Conservation (phyloP, 108 stramenopile species). For the Parietichytrium sp. region DNA sequence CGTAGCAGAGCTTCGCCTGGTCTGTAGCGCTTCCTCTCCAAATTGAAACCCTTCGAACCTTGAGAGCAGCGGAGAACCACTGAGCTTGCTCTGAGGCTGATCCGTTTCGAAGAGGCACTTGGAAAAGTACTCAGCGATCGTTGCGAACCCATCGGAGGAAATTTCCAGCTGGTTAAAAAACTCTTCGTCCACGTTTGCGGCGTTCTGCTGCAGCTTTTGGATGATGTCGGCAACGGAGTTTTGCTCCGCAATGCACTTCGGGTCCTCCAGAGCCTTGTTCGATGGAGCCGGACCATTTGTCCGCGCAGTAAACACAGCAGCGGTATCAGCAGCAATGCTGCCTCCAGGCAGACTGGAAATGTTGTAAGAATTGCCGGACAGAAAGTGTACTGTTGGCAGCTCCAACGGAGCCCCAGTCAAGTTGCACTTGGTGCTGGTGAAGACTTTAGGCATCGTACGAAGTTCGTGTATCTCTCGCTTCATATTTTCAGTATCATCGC, state of each 20-base stretch:
- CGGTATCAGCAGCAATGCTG: neutral
- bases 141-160: conserved; percentile 1
- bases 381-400: conserved; percentile 3
- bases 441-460: conserved; percentile 9
- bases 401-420: conserved; percentile 17
- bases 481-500: conserved; percentile 13
- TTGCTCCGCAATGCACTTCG: neutral
- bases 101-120: conserved; percentile 38
- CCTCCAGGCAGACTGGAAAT: neutral
- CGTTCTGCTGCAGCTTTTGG: conserved; percentile 19
- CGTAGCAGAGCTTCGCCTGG: too few species aligned
- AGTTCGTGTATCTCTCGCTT: conserved; percentile 12
- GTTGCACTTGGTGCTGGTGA: conserved; percentile 10
- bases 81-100: too few species aligned
- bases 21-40: too few species aligned
- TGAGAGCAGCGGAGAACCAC: too few species aligned
- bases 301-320: neutral
- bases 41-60: too few species aligned
- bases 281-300: neutral
- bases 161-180: conserved; percentile 32
- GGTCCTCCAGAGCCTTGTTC: conserved; percentile 1
- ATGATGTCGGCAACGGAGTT: conserved; percentile 21
- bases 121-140: conserved; percentile 28
- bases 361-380: neutral
- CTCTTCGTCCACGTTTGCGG: conserved; percentile 27